Evolutionary conservation across 1,139 yeast genomes (phyloP), one percentile per base, ranked within the genome.

Genomic region (Sugiyamaella pinicola): DNA sequence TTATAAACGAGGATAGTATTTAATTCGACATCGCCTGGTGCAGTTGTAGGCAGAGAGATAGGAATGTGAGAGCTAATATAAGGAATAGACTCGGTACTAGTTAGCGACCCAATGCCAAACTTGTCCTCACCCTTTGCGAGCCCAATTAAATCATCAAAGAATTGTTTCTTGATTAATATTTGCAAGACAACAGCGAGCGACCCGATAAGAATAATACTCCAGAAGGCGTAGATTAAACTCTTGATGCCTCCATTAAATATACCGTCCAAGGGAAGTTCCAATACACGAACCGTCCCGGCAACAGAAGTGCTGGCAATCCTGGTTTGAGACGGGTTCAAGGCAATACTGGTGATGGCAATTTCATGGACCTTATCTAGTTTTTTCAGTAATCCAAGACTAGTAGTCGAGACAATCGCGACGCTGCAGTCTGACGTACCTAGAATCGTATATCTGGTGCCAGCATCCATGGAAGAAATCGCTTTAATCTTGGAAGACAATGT

Each of bases 361-460:
- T 79, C 74, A 67, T 91, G 98, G 47, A 85, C 83, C 56, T 84
- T 79, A 49, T 77, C 76, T 56, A 83, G 74, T 5, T 77, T 70
- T 55, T 78, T 78, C 41, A 83, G 63, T 9, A 76, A 70, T 47
- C 76, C 74, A 53, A 87, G 78, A 58, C 76, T 80, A 15, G 76
- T 74, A 22, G 79, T 71, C 43, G 78, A 78, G 5, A 84, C 69
- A 10, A 87, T 64, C 1, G 81, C 73, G 19, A 90, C 74, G 1
- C 95, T 82, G 57, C 82, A 78, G 61, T 88, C 93, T 58, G 87
- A 85, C 1, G 93, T 87, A 0, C 95, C 88, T 21, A 88, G 66
- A 0, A 87, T 95, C 22, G 84, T 74, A 46, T 85, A 71, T 44
- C 81, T 76, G 45, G 75, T 75, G 37, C 69, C 66, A 7, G 72